phyloP scores from a whole-genome alignment of 106 monocot species.

The Dendrobium officinale region DNA sequence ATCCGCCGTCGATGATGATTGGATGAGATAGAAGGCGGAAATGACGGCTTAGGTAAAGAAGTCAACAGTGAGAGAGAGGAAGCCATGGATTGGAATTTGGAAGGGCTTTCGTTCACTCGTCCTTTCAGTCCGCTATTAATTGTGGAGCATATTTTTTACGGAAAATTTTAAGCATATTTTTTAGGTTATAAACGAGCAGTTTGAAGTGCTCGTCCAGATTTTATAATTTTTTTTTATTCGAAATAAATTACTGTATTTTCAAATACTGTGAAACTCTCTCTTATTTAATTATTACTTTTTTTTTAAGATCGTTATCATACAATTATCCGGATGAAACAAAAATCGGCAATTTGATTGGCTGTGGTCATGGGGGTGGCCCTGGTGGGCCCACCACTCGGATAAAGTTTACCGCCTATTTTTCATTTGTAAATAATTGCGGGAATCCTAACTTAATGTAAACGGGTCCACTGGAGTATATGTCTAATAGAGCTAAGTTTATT shows the following conservation, averaged over 20 bases:
- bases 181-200: no score
- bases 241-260: not conserved
- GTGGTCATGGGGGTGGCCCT: not conserved
- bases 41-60: constrained; percentile 1
- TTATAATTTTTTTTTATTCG: not conserved
- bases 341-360: not conserved
- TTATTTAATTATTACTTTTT: not conserved
- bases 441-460: no score
- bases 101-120: not conserved
- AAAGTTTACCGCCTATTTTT: no score
- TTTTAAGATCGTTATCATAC: no score
- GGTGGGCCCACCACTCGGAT: not conserved
- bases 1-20: not conserved
- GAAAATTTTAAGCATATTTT: no score
- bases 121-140: no score
- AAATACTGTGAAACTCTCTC: not conserved
- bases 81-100: constrained; percentile 9
- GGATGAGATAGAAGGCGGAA: constrained; percentile 8
- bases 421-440: no score
- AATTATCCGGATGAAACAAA: not conserved
- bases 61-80: constrained; percentile 2
- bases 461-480: no score
- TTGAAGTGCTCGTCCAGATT: no score
- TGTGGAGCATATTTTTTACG: no score
- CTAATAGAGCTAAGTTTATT: no score